Evolutionary conservation across 2,329 filamentous ascomycete species (phyloP), one percentile per base, ranked within the genome.

Genomic region (Diplodia corticola): DNA sequence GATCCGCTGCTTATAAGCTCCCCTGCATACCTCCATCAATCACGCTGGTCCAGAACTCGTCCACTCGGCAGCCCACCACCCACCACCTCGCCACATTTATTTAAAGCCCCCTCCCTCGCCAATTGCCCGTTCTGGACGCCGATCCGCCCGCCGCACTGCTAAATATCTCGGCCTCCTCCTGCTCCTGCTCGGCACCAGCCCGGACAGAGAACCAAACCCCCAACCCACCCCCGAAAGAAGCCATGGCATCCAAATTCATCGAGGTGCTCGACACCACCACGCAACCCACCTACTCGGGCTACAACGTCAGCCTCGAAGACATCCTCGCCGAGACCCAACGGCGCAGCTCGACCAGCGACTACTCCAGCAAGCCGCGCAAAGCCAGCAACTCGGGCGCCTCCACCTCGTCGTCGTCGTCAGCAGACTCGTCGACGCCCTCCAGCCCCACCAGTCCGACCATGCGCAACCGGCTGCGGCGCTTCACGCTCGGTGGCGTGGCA

Each of bases 251-350:
- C 20, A 77, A 77, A 59, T 79, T 79, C 59, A 75, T 75, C 60
- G 77, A 79, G 63, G 74, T 77, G 69, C 74, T 79, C 64, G 74
- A 78, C 67, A 69, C 71, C 33, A 65, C 69, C n/a, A 73, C 75
- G 67, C 74, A 75, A 22, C 73, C 74, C 12, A 69, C 69, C 46
- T 76, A 75, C 68, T 37, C 64, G 22, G 75, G 73, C 24, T 75
- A 78, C 51, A 79, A 79, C 65, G 76, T 79, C 68, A 77, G 73
- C 13, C 70, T 79, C 22, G 75, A 79, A 40, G 76, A 79, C 68
- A 76, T 79, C 22, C 73, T 79, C 28, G 75, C 75, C 49, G 76
- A 79, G 65, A 76, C 76, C 59, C 68, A 71, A 15, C 75, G 75
- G 68, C 75, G 74, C 61, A 70, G 71, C 13, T 57, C 53, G 4